phyloP scores from a whole-genome alignment of 164 flowering plant genomes.

The Protea cynaroides region DNA sequence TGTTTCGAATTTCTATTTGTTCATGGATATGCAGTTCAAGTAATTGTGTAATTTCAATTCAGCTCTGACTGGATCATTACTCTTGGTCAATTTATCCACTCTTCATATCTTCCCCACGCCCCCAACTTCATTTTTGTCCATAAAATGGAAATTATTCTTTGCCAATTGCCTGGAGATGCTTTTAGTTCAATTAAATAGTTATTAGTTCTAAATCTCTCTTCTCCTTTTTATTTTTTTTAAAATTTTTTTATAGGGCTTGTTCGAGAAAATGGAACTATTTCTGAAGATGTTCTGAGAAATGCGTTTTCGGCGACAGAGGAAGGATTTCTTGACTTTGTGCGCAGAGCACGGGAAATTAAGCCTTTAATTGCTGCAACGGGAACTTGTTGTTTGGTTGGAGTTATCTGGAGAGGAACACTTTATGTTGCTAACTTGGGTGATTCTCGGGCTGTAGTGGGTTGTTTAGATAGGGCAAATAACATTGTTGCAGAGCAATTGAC shows the following conservation, averaged over 20 bases:
- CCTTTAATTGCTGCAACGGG: constrained; percentile 65
- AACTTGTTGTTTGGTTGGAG: constrained; percentile 78
- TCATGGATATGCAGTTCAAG: too few species aligned
- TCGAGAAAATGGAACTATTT: constrained; percentile 43
- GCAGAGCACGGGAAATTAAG: constrained; percentile 27
- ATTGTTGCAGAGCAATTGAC: constrained; percentile 64
- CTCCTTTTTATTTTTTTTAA: too few species aligned
- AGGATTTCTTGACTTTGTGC: constrained; percentile 58
- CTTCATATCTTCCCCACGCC: too few species aligned
- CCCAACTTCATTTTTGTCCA: too few species aligned
- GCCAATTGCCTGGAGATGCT: too few species aligned
- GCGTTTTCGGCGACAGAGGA: constrained; percentile 74
- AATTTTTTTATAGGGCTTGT: constrained; percentile 37
- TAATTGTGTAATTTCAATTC: too few species aligned
- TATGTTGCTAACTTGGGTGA: constrained; percentile 73
- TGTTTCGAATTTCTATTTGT: too few species aligned
- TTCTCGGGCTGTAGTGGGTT: constrained; percentile 74
- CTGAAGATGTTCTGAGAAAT: constrained; percentile 50
- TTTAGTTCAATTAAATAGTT: too few species aligned
- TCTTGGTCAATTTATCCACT: too few species aligned
- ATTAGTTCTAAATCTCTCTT: not conserved
- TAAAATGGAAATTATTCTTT: too few species aligned
- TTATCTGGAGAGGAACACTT: constrained; percentile 56
- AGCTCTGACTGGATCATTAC: too few species aligned
- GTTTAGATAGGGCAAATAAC: constrained; percentile 34